A percentile compares a stretch with the other conserved stretches of the same genome.
phyloP scores from a whole-genome alignment of 2,329 filamentous ascomycete genomes.

The Neofusicoccum kwambonambiense region DNA sequence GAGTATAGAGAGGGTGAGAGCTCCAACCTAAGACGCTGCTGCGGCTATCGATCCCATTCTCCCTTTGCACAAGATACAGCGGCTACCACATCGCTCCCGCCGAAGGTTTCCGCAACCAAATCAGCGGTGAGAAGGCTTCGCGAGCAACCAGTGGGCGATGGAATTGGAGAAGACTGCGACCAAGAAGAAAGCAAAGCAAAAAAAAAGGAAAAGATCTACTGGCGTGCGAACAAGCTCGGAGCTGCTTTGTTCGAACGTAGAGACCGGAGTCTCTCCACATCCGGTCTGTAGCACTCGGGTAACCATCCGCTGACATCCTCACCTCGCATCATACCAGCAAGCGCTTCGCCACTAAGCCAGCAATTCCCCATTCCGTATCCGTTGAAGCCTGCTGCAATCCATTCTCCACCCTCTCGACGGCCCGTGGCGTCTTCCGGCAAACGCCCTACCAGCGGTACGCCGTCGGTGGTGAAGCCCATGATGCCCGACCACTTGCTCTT shows the following conservation, averaged over 20 bases:
- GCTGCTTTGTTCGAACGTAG: neutral
- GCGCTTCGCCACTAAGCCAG: slow-evolving; percentile 22
- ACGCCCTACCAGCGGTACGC: slow-evolving; percentile 52
- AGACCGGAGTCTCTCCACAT: neutral
- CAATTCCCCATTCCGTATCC: slow-evolving; percentile 24
- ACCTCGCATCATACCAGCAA: slow-evolving; percentile 22
- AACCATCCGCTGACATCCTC: neutral
- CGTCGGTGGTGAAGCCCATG: slow-evolving; percentile 50
- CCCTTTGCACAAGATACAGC: no score
- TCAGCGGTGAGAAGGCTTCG: no score
- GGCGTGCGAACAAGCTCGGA: neutral
- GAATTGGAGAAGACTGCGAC: no score
- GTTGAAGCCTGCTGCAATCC: slow-evolving; percentile 23
- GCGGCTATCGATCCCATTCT: no score
- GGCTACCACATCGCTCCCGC: no score
- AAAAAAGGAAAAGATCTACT: no score
- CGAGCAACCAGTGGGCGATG: no score
- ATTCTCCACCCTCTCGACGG: slow-evolving; percentile 35
- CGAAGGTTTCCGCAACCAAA: no score
- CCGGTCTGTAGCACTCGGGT: neutral
- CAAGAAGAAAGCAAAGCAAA: no score
- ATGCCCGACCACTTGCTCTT: slow-evolving; percentile 52
- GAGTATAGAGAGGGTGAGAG: no score
- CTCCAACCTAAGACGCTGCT: no score
- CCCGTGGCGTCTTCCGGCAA: slow-evolving; percentile 36